Conservation (phyloP, 2,329 filamentous ascomycete genomes). For the Stemphylium vesicarium region DNA sequence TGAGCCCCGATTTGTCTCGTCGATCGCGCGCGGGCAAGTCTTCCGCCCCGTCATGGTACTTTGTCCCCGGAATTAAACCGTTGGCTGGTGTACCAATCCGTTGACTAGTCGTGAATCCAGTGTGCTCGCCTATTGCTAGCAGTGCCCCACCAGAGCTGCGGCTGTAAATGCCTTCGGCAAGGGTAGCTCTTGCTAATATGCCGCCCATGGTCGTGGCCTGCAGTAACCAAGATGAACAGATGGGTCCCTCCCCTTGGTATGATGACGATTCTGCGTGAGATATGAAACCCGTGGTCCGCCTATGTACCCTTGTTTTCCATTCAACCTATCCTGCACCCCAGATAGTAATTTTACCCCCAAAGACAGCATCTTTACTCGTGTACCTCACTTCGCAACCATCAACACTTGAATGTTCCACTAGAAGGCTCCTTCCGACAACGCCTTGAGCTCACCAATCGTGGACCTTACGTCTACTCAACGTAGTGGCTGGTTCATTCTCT, state of each 20-base stretch:
- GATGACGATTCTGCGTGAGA: background rate
- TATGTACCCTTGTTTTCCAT: background rate
- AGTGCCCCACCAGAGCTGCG: background rate
- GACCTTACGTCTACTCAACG: background rate
- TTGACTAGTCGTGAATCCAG: background rate
- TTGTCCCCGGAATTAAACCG: background rate
- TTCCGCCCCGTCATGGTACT: constrained; percentile 2
- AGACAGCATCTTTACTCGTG: too few species aligned
- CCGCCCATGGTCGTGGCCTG: constrained; percentile 1
- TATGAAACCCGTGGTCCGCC: background rate
- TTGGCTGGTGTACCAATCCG: constrained; percentile 3
- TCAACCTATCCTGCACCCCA: background rate
- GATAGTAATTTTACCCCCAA: background rate
- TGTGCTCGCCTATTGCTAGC: background rate
- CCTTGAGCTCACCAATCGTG: background rate
- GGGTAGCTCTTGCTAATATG: background rate
- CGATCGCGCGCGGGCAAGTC: constrained; percentile 4
- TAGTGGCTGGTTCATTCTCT: background rate
- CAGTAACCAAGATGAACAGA: constrained; percentile 3
- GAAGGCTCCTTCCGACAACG: background rate
- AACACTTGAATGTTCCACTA: too few species aligned
- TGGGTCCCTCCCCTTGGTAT: background rate
- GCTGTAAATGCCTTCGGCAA: background rate
- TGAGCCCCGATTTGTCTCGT: background rate
- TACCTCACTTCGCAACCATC: too few species aligned